Percentiles rank a stretch among this genome's conserved stretches.
These are phyloP conservation scores for Diplotaxis tenuifolia DNA, from an alignment of 345 rosid species.

Conservation along the genomic window DNA sequence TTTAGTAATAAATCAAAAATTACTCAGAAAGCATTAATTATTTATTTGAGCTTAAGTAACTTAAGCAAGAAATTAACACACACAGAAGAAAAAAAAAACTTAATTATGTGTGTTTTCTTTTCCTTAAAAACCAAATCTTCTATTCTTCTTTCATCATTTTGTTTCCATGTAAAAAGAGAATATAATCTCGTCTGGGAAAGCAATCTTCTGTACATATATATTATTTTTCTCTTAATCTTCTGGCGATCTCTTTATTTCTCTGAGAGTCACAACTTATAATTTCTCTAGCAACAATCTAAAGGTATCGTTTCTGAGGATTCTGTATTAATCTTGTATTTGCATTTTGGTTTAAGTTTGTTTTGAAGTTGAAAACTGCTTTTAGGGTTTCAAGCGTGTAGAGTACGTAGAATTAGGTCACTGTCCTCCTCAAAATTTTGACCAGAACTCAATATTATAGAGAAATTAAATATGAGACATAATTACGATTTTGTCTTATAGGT, in stretches of 20 bases:
- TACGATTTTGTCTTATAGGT: constrained; percentile 16
- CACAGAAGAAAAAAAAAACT: background rate
- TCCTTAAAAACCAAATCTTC: constrained; percentile 25
- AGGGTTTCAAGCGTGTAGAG: constrained; percentile 9
- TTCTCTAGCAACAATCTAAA: constrained; percentile 11
- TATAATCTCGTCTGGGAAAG: background rate
- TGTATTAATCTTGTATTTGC: background rate
- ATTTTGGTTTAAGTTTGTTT: constrained; percentile 12
- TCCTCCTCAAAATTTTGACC: constrained; percentile 11
- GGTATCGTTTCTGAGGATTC: constrained; percentile 4
- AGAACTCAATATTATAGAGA: background rate
- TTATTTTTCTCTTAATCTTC: background rate
- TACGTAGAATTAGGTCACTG: constrained; percentile 14
- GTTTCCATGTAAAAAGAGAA: background rate
- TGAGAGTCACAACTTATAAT: background rate
- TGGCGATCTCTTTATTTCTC: background rate
- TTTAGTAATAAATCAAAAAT: background rate
- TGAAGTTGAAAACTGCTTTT: background rate
- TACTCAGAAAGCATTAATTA: background rate
- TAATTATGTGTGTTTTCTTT: constrained; percentile 15
- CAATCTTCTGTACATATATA: background rate
- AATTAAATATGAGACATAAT: too few relatives aligned
- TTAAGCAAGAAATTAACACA: background rate
- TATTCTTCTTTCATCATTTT: constrained; percentile 34
- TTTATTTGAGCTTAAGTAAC: constrained; percentile 13